These are phyloP conservation scores for Yarrowia galli DNA, from an alignment of 1,139 yeast genomes.

Conservation along the genomic window DNA sequence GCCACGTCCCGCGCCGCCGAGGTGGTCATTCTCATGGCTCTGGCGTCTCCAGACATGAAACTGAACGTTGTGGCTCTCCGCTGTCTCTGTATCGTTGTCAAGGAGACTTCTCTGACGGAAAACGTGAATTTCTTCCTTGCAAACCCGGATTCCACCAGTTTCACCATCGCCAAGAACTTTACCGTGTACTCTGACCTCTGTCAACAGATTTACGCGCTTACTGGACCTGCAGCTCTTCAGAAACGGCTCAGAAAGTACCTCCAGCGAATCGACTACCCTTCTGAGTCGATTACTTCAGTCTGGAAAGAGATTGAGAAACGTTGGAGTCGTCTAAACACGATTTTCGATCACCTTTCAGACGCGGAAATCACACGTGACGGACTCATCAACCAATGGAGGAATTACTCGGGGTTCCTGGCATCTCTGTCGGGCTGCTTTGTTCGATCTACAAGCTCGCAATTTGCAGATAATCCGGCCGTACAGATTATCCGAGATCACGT, in stretches of 20 bases:
- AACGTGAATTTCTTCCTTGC: constrained; percentile 41
- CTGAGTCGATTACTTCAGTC: constrained; percentile 64
- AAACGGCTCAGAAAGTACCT: constrained; percentile 67
- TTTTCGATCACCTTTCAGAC: constrained; percentile 39
- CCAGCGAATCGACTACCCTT: constrained; percentile 62
- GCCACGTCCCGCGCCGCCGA: constrained; percentile 54
- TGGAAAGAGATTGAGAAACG: constrained; percentile 63
- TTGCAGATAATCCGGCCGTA: constrained; percentile 41
- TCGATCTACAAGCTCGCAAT: constrained; percentile 43
- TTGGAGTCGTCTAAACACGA: constrained; percentile 57
- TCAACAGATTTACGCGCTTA: constrained; percentile 66
- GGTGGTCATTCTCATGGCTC: constrained; percentile 57
- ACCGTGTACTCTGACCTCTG: constrained; percentile 58
- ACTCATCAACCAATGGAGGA: constrained; percentile 46
- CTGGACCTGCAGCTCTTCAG: constrained; percentile 80
- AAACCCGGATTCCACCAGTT: constrained; percentile 44
- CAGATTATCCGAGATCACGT: constrained; percentile 43
- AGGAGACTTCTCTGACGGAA: constrained; percentile 52
- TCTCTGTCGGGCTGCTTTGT: constrained; percentile 51
- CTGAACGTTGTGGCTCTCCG: constrained; percentile 61
- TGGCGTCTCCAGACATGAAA: constrained; percentile 66
- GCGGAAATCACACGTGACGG: constrained; percentile 38
- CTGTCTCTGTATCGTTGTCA: constrained; percentile 58
- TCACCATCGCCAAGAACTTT: constrained; percentile 49
- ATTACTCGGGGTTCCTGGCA: constrained; percentile 58